Conservation (phyloP, 2,329 filamentous ascomycete genomes). For the Pseudocercospora macadamiae region DNA sequence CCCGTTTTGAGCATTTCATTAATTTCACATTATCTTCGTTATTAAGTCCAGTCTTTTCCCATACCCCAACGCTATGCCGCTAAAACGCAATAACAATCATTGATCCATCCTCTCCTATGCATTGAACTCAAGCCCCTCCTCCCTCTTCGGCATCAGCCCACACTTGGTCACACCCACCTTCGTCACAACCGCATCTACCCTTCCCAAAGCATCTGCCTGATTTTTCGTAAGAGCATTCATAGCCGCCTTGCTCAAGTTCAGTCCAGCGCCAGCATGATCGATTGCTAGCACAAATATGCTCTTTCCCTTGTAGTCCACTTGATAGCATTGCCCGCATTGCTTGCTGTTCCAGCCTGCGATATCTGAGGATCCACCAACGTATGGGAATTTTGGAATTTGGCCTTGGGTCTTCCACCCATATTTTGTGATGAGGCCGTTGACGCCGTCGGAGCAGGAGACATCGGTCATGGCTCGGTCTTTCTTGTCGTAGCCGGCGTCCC, state of each 20-base stretch:
- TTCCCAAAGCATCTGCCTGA: background rate
- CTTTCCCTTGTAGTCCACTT: background rate
- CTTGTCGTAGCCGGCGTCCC: background rate
- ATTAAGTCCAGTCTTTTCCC: too few relatives aligned
- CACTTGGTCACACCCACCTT: background rate
- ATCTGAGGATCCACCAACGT: background rate
- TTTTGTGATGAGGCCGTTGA: background rate
- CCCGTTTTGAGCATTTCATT: too few relatives aligned
- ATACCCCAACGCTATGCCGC: background rate
- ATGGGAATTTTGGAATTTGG: background rate
- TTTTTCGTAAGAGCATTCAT: background rate
- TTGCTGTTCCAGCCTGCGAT: background rate
- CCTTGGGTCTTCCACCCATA: background rate
- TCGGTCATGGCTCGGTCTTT: background rate
- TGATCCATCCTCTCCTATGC: background rate
- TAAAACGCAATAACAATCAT: background rate
- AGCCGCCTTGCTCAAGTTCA: background rate
- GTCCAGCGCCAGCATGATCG: background rate
- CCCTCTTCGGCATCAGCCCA: conserved; percentile 2
- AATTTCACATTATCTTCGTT: too few relatives aligned
- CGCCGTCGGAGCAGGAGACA: background rate
- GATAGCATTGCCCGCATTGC: background rate
- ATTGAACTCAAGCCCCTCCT: background rate
- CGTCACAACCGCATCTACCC: background rate
- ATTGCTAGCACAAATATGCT: background rate